These are phyloP conservation scores for Blastomyces silverae DNA, from an alignment of 2,329 filamentous ascomycete genomes.

Conservation along the genomic window DNA sequence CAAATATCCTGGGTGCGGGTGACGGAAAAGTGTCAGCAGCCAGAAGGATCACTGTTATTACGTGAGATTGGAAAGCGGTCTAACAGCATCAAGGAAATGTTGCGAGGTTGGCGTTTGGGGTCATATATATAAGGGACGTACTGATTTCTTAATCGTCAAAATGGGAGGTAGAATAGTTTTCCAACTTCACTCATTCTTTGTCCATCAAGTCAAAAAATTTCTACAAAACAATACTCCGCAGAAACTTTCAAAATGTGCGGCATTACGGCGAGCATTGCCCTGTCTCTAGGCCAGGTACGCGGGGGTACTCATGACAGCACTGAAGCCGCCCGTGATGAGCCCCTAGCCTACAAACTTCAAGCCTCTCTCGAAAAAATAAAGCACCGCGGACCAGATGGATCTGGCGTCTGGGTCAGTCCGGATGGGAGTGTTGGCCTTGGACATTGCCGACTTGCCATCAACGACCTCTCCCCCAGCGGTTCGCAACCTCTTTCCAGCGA, in stretches of 20 bases:
- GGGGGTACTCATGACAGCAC: neutral
- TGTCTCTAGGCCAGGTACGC: neutral
- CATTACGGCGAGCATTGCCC: conserved; percentile 9
- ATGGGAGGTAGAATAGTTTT: neutral
- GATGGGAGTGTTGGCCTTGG: conserved; percentile 42
- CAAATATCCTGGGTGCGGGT: neutral
- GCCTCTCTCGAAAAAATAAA: conserved; percentile 34
- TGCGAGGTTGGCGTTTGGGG: too few species aligned
- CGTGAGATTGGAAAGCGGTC: neutral
- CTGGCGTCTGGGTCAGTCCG: conserved; percentile 43
- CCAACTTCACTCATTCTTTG: neutral
- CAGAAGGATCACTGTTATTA: neutral
- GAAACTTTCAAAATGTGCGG: conserved; percentile 7
- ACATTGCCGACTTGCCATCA: conserved; percentile 49
- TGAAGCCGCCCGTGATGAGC: neutral
- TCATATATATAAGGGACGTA: neutral
- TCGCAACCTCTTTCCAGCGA: conserved; percentile 43
- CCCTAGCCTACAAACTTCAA: conserved; percentile 8
- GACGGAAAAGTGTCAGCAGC: neutral
- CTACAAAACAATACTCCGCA: neutral
- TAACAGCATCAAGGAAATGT: neutral
- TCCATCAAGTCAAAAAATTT: neutral
- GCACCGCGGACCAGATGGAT: conserved; percentile 44
- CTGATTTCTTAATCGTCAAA: too few species aligned
- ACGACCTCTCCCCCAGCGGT: conserved; percentile 46